Base-by-base conservation (phyloP, 495 filamentous ascomycete genomes). In the Hypoxylon trugodes region DNA sequence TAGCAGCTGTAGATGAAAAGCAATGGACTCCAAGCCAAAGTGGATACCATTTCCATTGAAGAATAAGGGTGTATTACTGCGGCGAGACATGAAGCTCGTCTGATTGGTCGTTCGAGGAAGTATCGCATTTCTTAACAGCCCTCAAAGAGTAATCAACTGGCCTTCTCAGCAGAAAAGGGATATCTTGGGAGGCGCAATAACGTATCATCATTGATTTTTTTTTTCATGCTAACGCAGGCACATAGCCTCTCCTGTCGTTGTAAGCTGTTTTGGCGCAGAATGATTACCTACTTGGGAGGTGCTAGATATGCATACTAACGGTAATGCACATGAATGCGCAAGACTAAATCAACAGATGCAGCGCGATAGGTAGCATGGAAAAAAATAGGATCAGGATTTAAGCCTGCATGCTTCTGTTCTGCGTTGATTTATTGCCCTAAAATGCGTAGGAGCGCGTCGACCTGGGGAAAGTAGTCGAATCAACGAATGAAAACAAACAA, bases 311-410 rank as follows among this genome's bases (percentile, higher is more conserved):
- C 61, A 42, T 28, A 35, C n/a, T 25, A 36, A 48, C 56, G 63
- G 63, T 51, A 41, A 47, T 45, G 47, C 61, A 65, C 54, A 54
- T 65, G 61, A 65, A 59, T 46, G 36, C 54, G 48, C 47, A 65
- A 59, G 56, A 47, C 38, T 30, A 48, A 41, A 35, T 46, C 10
- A 16, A 33, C 30, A 36, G 41, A 65, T 15, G 48, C 42, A 53
- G 41, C n/a, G n/a, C n/a, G n/a, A 35, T 59, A 41, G 54, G 61
- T 65, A 63, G 51, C 22, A 65, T 58, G 37, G 51, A n/a, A n/a
- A n/a, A n/a, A n/a, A n/a, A 43, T 35, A 16, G 59, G 54, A 65
- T 59, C 46, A 54, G 54, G 61, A 65, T 65, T 59, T 59, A 59
- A 65, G 48, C 48, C 48, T 49, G 40, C 40, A 45, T 53, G 33